Conservation (phyloP, 2,329 filamentous ascomycete genomes). For the Penicillium sp. region DNA sequence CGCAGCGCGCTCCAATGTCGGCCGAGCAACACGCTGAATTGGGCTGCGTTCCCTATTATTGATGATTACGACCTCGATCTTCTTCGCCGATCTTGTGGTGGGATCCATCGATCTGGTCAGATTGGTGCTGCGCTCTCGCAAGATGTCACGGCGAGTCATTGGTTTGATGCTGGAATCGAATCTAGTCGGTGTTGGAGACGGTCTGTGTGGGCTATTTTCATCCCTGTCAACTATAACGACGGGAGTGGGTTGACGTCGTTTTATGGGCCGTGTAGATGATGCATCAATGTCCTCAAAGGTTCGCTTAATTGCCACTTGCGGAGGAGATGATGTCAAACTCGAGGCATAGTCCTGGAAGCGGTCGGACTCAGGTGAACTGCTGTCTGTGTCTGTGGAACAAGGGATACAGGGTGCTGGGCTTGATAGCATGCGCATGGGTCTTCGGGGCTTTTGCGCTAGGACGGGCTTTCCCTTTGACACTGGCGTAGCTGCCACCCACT, state of each 20-base stretch:
- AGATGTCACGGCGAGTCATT: conserved; percentile 12
- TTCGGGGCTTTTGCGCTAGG: neutral
- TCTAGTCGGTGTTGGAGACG: neutral
- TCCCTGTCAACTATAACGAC: conserved; percentile 14
- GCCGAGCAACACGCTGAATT: neutral
- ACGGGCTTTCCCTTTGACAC: conserved; percentile 25
- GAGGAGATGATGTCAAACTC: conserved; percentile 34
- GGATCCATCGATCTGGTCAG: conserved; percentile 2
- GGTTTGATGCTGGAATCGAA: conserved; percentile 9
- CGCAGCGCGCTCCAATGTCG: conserved; percentile 10
- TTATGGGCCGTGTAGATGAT: conserved; percentile 20
- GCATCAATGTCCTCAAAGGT: conserved; percentile 12
- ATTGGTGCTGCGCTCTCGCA: conserved; percentile 22
- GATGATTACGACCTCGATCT: conserved; percentile 35
- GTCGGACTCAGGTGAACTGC: conserved; percentile 23
- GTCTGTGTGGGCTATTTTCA: conserved; percentile 1
- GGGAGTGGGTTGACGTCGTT: conserved; percentile 26
- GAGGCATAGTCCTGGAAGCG: conserved; percentile 22
- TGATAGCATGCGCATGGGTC: conserved; percentile 2
- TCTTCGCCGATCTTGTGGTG: conserved; percentile 5
- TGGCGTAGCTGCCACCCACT: conserved; percentile 56
- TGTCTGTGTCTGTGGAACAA: conserved; percentile 29
- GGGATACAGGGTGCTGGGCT: conserved; percentile 17
- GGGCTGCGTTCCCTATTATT: conserved; percentile 20
- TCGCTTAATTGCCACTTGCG: conserved; percentile 27